Base-by-base conservation (phyloP, 2,329 filamentous ascomycete species). In the Knufia fluminis region DNA sequence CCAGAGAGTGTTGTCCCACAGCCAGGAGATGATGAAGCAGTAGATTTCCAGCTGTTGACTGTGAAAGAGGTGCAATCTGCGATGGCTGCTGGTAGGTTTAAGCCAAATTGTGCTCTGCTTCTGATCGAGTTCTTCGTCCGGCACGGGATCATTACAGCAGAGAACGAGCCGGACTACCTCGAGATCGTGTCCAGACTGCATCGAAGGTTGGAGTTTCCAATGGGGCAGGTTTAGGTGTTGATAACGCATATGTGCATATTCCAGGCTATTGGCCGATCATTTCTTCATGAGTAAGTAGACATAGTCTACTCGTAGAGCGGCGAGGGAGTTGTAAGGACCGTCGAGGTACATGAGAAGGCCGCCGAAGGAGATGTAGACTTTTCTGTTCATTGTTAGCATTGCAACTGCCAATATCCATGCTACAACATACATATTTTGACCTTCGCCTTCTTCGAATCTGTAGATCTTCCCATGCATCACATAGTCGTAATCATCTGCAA, bases 271-370 rank as follows among this genome's bases (percentile, higher is more conserved):
- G 26, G 8, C 20, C 9, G 24, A 54, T 63, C 66, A 91, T 81
- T 94, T 95, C 80, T 96, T 98, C 60, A 94, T 74, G 53, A 97
- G 77, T 53, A 98, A 78, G 66, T 98, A 98, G 56, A 94, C 82
- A 64, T 95, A 84, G 66, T 98, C 92, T 62, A 96, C 91, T 61
- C 89, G 81, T 63, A 98, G 71, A 23, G 89, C 85, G 28, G 86
- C 94, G 55, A 98, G 79, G 74, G 95, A 96, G 76, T 92, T 94
- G 68, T 94, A 92, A 2, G 92, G 92, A 4, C 94, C 92, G 62
- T 95, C 86, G 49, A 98, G 77, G 61, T 85, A 88, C 71, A 97
- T 83, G 61, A 98, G 71, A 56, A 98, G 73, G 6, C 92, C 92
- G 42, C 92, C 92, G 62, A 96, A 98, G 1, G 89, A 95, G 59